phyloP scores from a whole-genome alignment of 345 rosid species.

The Gossypium mustelinum region DNA sequence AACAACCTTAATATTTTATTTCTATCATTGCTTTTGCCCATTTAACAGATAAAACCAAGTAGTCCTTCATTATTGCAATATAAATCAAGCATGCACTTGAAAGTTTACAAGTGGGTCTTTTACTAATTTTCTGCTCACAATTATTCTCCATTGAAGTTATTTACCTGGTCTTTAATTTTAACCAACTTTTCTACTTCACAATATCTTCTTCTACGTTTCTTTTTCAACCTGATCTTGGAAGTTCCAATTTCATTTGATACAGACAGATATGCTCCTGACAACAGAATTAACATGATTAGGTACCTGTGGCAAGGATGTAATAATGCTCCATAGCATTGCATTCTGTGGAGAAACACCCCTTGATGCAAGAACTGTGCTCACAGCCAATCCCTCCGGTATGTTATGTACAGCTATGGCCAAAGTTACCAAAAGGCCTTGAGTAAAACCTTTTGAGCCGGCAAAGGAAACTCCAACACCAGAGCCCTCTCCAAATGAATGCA shows the following conservation, averaged over 20 bases:
- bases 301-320: constrained; percentile 98
- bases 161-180: neutral
- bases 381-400: constrained; percentile 97
- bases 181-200: neutral
- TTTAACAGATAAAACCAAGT: neutral
- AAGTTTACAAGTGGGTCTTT: neutral
- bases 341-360: constrained; percentile 98
- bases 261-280: neutral
- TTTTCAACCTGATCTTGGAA: constrained; percentile 10
- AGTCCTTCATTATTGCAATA: neutral
- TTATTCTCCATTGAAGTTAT: neutral
- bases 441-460: constrained; percentile 93
- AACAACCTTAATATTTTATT: neutral
- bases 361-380: constrained; percentile 97
- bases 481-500: constrained; percentile 99
- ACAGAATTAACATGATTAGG: constrained; percentile 5
- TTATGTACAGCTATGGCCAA: constrained; percentile 98
- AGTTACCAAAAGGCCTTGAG: constrained; percentile 95
- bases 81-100: neutral
- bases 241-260: neutral
- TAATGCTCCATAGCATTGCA: constrained; percentile 98
- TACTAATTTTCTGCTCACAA: neutral
- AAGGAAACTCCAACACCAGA: constrained; percentile 99
- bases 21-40: neutral
- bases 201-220: neutral